phyloP scores from a whole-genome alignment of 495 filamentous ascomycete species.

The Monascus purpureus region DNA sequence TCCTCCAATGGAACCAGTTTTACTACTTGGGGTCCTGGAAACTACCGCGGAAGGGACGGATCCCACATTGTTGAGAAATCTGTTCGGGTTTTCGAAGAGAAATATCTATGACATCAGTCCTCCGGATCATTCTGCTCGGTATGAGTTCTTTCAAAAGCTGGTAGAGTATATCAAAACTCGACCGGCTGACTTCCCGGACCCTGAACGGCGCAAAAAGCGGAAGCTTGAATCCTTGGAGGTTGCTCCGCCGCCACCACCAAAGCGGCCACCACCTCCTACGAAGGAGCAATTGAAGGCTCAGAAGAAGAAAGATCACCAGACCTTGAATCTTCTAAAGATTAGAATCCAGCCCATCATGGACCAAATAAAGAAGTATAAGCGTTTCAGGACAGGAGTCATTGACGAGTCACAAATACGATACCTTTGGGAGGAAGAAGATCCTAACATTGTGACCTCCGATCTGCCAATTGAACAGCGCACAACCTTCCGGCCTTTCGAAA shows the following conservation, averaged over 20 bases:
- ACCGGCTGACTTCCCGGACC: conserved; percentile 77
- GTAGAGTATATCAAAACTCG: conserved; percentile 58
- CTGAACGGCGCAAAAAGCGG: conserved; percentile 69
- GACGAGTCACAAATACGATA: conserved; percentile 59
- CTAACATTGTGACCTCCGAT: conserved; percentile 67
- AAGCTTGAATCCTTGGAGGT: conserved; percentile 61
- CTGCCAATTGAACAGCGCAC: conserved; percentile 43
- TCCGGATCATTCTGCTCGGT: conserved; percentile 50
- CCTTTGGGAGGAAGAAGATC: conserved; percentile 69
- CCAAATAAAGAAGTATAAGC: conserved; percentile 74
- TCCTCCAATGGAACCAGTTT: conserved; percentile 72
- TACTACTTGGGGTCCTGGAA: conserved; percentile 74
- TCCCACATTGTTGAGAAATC: conserved; percentile 47
- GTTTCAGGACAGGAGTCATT: conserved; percentile 69
- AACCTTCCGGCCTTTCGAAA: conserved; percentile 56
- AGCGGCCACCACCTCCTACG: conserved; percentile 36
- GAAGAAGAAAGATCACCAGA: conserved; percentile 64
- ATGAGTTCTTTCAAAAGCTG: conserved; percentile 63
- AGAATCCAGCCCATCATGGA: conserved; percentile 90
- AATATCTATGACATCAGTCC: conserved; percentile 55
- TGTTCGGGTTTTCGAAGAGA: conserved; percentile 73
- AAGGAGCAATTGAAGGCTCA: conserved; percentile 70
- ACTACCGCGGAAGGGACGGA: conserved; percentile 41
- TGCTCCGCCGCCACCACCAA: conserved; percentile 55
- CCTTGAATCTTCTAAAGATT: conserved; percentile 73